Percentiles rank a stretch among this genome's conserved stretches.
Conservation (phyloP, 768 basidiomycete genomes). For the Leucosporidium yakuticum region DNA sequence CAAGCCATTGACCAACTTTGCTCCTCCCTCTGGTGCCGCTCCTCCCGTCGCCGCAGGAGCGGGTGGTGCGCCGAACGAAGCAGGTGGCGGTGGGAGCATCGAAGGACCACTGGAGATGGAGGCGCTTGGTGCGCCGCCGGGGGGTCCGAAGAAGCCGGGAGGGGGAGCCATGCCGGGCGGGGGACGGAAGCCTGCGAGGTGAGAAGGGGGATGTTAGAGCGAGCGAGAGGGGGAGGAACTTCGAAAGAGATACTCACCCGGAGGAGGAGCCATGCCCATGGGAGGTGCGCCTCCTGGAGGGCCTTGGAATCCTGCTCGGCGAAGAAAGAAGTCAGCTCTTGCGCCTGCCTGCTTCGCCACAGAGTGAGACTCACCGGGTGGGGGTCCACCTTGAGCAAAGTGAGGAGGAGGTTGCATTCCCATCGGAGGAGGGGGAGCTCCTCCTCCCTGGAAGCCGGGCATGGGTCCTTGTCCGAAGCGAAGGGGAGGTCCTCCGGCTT, state of each 20-base stretch:
- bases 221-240: too few relatives aligned
- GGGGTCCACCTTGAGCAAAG: not conserved
- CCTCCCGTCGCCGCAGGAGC: not conserved
- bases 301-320: too few relatives aligned
- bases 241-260: not conserved
- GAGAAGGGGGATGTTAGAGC: too few relatives aligned
- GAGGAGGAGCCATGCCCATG: not conserved
- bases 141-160: conserved; percentile 11
- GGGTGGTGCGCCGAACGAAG: not conserved
- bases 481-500: too few relatives aligned
- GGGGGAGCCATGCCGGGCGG: conserved; percentile 24
- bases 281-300: not conserved
- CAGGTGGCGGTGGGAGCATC: conserved; percentile 7
- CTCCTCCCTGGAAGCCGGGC: not conserved
- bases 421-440: not conserved
- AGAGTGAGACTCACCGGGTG: not conserved
- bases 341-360: not conserved
- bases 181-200: conserved; percentile 18
- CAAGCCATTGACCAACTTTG: conserved; percentile 28
- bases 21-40: not conserved
- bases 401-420: not conserved
- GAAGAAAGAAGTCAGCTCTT: too few relatives aligned
- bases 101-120: not conserved
- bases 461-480: too few relatives aligned
- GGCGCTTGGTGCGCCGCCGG: not conserved